Conservation (phyloP, 1,139 yeast genomes). For the Meyerozyma elateridarum region DNA sequence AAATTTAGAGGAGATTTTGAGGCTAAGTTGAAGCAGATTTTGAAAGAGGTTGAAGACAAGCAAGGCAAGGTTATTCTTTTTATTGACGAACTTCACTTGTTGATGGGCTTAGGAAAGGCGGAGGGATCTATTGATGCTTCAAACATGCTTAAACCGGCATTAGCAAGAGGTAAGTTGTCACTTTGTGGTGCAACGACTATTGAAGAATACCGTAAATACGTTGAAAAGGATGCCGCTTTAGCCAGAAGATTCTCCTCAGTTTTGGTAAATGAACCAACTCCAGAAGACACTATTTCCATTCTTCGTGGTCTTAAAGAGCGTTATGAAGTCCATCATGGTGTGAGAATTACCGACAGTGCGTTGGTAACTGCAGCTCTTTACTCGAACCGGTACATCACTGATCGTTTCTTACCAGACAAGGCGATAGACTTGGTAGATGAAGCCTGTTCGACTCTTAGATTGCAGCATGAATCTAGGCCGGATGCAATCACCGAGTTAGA, state of each 20-base stretch:
- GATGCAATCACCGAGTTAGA: slow-evolving; percentile 89
- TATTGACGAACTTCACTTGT: slow-evolving; percentile 87
- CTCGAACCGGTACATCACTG: slow-evolving; percentile 87
- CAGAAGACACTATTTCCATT: slow-evolving; percentile 86
- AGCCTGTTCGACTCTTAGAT: slow-evolving; percentile 89
- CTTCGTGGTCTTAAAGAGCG: slow-evolving; percentile 89
- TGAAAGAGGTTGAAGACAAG: slow-evolving; percentile 83
- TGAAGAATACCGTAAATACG: slow-evolving; percentile 81
- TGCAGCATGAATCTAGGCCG: slow-evolving; percentile 96
- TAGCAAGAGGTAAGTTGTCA: slow-evolving; percentile 89
- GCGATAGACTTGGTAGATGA: slow-evolving; percentile 96
- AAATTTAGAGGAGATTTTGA: slow-evolving; percentile 96
- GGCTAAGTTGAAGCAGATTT: slow-evolving; percentile 75
- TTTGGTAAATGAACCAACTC: slow-evolving; percentile 82
- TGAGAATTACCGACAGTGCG: slow-evolving; percentile 90
- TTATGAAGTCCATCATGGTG: slow-evolving; percentile 98
- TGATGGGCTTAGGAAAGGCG: slow-evolving; percentile 89
- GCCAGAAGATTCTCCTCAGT: slow-evolving; percentile 93
- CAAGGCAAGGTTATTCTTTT: slow-evolving; percentile 77
- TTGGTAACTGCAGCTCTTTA: slow-evolving; percentile 90
- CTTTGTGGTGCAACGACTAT: slow-evolving; percentile 96
- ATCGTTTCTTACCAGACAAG: slow-evolving; percentile 88
- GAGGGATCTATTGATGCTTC: slow-evolving; percentile 97
- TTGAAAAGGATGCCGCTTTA: slow-evolving; percentile 88
- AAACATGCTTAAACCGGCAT: slow-evolving; percentile 84